These are phyloP conservation scores for Hanseniaspora osmophila DNA, from an alignment of 805 yeast genomes.

Conservation along the genomic window DNA sequence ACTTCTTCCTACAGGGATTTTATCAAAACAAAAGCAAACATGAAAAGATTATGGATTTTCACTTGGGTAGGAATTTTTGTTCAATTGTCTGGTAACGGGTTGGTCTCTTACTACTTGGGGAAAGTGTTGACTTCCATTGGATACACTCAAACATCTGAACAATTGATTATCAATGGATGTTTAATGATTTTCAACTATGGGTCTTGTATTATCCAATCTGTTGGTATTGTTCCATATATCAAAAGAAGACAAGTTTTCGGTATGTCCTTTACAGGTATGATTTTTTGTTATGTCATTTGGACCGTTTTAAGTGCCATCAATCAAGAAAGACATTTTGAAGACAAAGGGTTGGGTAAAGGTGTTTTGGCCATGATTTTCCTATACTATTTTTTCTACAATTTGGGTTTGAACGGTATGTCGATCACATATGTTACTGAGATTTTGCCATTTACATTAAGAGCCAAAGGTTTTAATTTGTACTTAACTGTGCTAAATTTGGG, in stretches of 20 bases:
- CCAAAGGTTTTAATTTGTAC: slow-evolving; percentile 19
- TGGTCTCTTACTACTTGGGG: slow-evolving; percentile 36
- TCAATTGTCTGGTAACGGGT: slow-evolving; percentile 38
- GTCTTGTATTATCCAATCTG: slow-evolving; percentile 19
- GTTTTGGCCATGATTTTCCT: slow-evolving; percentile 38
- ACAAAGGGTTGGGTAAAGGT: slow-evolving; percentile 30
- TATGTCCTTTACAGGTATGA: slow-evolving; percentile 24
- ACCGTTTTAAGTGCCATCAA: slow-evolving; percentile 34
- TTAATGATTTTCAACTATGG: slow-evolving; percentile 33
- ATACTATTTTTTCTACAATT: slow-evolving; percentile 29
- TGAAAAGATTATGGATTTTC: slow-evolving; percentile 28
- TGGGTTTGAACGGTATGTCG: slow-evolving; percentile 33
- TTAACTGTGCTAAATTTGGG: slow-evolving; percentile 11
- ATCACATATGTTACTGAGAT: slow-evolving; percentile 32
- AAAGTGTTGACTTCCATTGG: slow-evolving; percentile 40
- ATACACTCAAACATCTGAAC: slow-evolving; percentile 30
- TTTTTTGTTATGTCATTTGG: slow-evolving; percentile 27
- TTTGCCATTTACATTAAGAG: slow-evolving; percentile 22
- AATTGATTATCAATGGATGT: slow-evolving; percentile 37
- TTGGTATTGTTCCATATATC: slow-evolving; percentile 17
- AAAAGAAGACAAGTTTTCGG: slow-evolving; percentile 26
- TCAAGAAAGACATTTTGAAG: slow-evolving; percentile 27
- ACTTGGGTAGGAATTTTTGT: slow-evolving; percentile 23
- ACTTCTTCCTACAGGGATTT: slow-evolving; percentile 26
- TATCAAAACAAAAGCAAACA: slow-evolving; percentile 25